Percentiles rank a stretch among this genome's conserved stretches.
These are phyloP conservation scores for Sphaerobolus stellatus DNA, from an alignment of 1,284 basidiomycete species.

Conservation along the genomic window DNA sequence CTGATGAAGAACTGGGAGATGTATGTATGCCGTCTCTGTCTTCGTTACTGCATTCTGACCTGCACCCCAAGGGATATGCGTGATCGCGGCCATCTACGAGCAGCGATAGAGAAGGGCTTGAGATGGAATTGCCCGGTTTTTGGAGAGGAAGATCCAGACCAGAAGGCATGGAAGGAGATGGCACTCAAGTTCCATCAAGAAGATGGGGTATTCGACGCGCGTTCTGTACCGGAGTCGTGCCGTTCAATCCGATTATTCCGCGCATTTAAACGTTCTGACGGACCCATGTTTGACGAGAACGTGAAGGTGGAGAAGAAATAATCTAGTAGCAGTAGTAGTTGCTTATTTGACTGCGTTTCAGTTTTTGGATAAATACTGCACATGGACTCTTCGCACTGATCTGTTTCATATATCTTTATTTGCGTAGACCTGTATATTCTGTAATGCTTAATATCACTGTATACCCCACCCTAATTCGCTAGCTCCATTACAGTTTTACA, in stretches of 20 bases:
- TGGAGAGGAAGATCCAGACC: conserved; percentile 46
- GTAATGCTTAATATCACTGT: too few species aligned
- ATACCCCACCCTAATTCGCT: too few species aligned
- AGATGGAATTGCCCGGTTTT: conserved; percentile 51
- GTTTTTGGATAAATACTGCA: too few species aligned
- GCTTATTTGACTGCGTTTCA: too few species aligned
- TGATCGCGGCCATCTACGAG: conserved; percentile 64
- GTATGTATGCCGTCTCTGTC: conserved; percentile 38
- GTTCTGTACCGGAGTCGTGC: conserved; percentile 34
- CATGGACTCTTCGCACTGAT: too few species aligned
- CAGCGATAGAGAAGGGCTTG: conserved; percentile 45
- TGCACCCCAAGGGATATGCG: conserved; percentile 60
- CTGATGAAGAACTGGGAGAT: conserved; percentile 69
- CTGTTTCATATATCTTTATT: too few species aligned
- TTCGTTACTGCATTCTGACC: background rate
- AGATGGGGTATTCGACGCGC: conserved; percentile 23
- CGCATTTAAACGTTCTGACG: conserved; percentile 1
- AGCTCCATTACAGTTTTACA: too few species aligned
- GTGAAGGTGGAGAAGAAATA: background rate
- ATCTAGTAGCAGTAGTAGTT: too few species aligned
- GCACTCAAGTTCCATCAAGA: conserved; percentile 11
- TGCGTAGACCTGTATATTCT: too few species aligned
- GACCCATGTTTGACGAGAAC: too few species aligned
- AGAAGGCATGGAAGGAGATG: conserved; percentile 51
- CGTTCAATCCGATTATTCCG: conserved; percentile 44